Evolutionary conservation across 805 yeast species (phyloP).

Genomic region (Candida argentea): DNA sequence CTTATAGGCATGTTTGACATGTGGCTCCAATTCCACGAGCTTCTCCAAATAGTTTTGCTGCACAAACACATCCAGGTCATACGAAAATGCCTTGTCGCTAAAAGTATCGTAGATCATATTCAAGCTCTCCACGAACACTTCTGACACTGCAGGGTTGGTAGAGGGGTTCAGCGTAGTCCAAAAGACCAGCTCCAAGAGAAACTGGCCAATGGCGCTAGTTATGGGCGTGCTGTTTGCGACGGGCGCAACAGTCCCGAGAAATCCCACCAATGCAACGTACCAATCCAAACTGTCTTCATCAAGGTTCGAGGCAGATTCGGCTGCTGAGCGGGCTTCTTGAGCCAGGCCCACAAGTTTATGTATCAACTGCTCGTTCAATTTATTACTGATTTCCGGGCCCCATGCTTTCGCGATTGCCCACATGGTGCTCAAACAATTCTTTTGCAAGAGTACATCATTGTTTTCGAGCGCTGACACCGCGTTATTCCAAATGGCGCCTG

Average conservation of each 20-base stretch:
- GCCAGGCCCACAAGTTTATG: conserved; percentile 12
- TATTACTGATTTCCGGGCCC: conserved; percentile 22
- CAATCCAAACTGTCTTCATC: conserved; percentile 5
- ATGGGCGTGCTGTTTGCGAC: conserved; percentile 33
- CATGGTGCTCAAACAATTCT: conserved; percentile 22
- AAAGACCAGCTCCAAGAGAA: conserved; percentile 7
- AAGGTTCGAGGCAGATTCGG: not conserved
- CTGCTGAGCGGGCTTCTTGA: conserved; percentile 1
- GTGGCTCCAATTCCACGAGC: conserved; percentile 34
- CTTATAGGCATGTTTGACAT: conserved; percentile 45
- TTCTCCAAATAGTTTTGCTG: conserved; percentile 33
- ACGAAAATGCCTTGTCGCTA: conserved; percentile 58
- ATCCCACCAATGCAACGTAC: conserved; percentile 35
- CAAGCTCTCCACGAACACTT: conserved; percentile 46
- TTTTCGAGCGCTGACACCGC: conserved; percentile 6
- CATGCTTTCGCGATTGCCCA: conserved; percentile 30
- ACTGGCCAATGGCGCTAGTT: conserved; percentile 34
- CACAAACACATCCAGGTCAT: conserved; percentile 63
- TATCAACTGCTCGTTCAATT: conserved; percentile 17
- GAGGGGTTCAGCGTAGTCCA: conserved; percentile 2
- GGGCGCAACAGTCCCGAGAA: conserved; percentile 41
- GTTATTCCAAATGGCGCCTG: conserved; percentile 21
- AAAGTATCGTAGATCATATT: conserved; percentile 69
- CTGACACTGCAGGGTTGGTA: conserved; percentile 12
- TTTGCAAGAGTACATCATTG: conserved; percentile 16